phyloP scores from a whole-genome alignment of 2,329 filamentous ascomycete species.

The Leptosphaerulina australis region DNA sequence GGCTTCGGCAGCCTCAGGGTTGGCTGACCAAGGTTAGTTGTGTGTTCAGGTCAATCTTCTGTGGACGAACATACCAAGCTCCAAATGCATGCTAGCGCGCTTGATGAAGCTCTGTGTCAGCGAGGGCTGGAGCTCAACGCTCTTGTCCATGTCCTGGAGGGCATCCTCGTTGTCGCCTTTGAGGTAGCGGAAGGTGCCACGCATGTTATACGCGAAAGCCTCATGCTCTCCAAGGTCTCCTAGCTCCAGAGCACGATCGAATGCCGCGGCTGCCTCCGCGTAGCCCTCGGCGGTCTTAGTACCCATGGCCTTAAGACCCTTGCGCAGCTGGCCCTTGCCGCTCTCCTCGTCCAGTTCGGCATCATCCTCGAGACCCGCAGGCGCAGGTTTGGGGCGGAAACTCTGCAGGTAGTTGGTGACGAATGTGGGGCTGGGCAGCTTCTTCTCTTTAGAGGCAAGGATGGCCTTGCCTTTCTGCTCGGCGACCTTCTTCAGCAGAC shows the following conservation, averaged over 20 bases:
- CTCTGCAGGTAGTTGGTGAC: constrained; percentile 99
- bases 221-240: constrained; percentile 81
- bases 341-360: constrained; percentile 77
- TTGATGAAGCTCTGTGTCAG: constrained; percentile 99
- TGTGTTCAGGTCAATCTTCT: not conserved
- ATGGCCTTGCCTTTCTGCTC: constrained; percentile 93
- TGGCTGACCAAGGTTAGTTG: constrained; percentile 57
- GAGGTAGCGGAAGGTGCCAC: constrained; percentile 93
- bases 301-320: constrained; percentile 79
- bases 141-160: constrained; percentile 85
- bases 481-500: constrained; percentile 93
- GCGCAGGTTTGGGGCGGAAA: constrained; percentile 83
- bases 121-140: constrained; percentile 83
- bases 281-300: constrained; percentile 92
- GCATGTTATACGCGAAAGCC: constrained; percentile 93
- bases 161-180: constrained; percentile 85
- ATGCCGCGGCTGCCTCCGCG: constrained; percentile 82
- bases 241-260: constrained; percentile 85
- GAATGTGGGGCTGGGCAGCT: constrained; percentile 92
- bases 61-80: constrained; percentile 67
- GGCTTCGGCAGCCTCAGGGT: constrained; percentile 81
- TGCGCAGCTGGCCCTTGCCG: constrained; percentile 83
- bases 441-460: constrained; percentile 77
- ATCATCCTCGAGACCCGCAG: constrained; percentile 80
- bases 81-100: constrained; percentile 95